phyloP scores from a whole-genome alignment of 2,329 filamentous ascomycete species.

The Fusarium tanahbumbuense region DNA sequence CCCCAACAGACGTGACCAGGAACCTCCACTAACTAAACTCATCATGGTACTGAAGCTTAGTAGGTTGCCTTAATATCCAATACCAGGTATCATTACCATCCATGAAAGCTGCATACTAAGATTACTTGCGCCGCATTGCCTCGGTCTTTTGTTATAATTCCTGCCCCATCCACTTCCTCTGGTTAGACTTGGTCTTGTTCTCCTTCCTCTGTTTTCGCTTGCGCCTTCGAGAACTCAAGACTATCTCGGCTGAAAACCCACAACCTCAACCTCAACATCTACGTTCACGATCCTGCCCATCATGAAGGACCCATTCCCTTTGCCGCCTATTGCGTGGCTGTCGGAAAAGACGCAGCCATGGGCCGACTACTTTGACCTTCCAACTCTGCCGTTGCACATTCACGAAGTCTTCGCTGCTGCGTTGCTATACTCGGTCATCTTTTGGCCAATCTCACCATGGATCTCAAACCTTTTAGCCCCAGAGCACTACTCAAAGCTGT shows the following conservation, averaged over 20 bases:
- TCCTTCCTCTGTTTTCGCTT: neutral
- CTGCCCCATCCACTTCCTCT: neutral
- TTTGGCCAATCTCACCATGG: constrained; percentile 73
- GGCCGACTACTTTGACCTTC: constrained; percentile 70
- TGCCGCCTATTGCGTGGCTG: constrained; percentile 69
- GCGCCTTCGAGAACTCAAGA: neutral
- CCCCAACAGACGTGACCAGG: constrained; percentile 38
- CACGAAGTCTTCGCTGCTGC: constrained; percentile 79
- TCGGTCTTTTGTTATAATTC: constrained; percentile 6
- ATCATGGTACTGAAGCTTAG: too few relatives aligned
- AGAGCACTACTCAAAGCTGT: constrained; percentile 71
- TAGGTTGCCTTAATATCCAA: too few relatives aligned
- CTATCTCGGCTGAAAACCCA: too few relatives aligned
- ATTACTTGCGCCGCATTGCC: constrained; percentile 3
- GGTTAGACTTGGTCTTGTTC: neutral
- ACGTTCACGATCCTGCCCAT: constrained; percentile 33
- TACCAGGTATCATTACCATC: neutral
- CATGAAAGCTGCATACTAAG: neutral
- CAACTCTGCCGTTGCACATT: constrained; percentile 78
- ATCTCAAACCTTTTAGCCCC: constrained; percentile 73
- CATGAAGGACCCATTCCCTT: constrained; percentile 81
- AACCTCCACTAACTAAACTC: too few relatives aligned
- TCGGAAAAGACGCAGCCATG: constrained; percentile 69
- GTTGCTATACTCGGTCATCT: constrained; percentile 75
- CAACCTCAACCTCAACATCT: neutral